Evolutionary conservation across 495 filamentous ascomycete genomes (phyloP).

Genomic region (Penicillium bovifimosum): DNA sequence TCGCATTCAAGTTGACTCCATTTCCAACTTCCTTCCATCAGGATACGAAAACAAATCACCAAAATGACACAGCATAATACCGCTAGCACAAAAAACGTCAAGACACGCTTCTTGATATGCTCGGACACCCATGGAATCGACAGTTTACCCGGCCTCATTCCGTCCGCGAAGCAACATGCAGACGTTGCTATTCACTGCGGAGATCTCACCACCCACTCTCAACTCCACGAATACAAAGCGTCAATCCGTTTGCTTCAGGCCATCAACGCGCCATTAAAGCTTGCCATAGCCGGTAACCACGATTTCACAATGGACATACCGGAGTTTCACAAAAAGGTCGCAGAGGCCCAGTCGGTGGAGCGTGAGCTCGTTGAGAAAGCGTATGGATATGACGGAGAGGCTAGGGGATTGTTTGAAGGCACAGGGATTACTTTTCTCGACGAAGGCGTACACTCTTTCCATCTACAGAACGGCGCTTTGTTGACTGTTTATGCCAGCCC

Average conservation of each 20-base stretch:
- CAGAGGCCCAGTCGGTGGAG: slow-evolving; percentile 27
- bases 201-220: slow-evolving; percentile 57
- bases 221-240: slow-evolving; percentile 46
- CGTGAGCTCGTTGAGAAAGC: slow-evolving; percentile 16
- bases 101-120: no score
- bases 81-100: no score
- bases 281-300: slow-evolving; percentile 73
- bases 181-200: slow-evolving; percentile 68
- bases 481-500: slow-evolving; percentile 63
- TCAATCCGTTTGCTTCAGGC: slow-evolving; percentile 44
- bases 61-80: no score
- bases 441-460: slow-evolving; percentile 54
- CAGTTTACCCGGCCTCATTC: neutral
- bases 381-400: slow-evolving; percentile 32
- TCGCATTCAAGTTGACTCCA: no score
- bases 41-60: no score
- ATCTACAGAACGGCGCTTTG: slow-evolving; percentile 49
- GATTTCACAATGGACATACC: slow-evolving; percentile 57
- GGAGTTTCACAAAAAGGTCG: slow-evolving; percentile 27
- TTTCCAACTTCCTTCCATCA: no score
- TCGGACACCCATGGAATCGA: no score
- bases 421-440: slow-evolving; percentile 54
- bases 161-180: slow-evolving; percentile 26
- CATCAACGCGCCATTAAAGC: slow-evolving; percentile 57
- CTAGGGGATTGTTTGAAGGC: slow-evolving; percentile 17